Conservation (phyloP, 768 basidiomycete genomes). For the Suillus spraguei region DNA sequence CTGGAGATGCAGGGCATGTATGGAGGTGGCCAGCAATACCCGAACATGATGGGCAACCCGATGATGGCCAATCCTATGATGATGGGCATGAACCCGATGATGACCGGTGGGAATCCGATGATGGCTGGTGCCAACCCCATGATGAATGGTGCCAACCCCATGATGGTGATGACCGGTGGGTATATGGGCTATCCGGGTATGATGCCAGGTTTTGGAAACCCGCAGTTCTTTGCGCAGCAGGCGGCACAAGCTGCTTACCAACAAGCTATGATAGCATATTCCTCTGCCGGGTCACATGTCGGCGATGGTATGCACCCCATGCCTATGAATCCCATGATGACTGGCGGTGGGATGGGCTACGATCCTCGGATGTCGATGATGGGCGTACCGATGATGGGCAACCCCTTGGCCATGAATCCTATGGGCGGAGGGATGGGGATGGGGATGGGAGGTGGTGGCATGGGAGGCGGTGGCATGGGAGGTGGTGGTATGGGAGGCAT, state of each 20-base stretch:
- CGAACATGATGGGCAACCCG: slow-evolving; percentile 53
- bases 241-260: slow-evolving; percentile 84
- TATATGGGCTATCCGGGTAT: slow-evolving; percentile 43
- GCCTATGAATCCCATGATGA: slow-evolving; percentile 58
- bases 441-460: slow-evolving; percentile 28
- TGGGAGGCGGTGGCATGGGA: slow-evolving; percentile 39
- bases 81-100: slow-evolving; percentile 60
- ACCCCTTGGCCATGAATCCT: slow-evolving; percentile 36
- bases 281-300: slow-evolving; percentile 75
- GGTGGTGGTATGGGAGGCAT: slow-evolving; percentile 42
- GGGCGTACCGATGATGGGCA: slow-evolving; percentile 71
- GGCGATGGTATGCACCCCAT: slow-evolving; percentile 48
- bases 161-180: slow-evolving; percentile 61
- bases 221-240: slow-evolving; percentile 86
- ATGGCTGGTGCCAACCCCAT: slow-evolving; percentile 47
- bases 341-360: slow-evolving; percentile 54
- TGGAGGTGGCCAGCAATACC: slow-evolving; percentile 49
- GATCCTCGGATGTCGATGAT: slow-evolving; percentile 87
- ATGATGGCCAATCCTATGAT: slow-evolving; percentile 78
- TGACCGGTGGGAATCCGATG: slow-evolving; percentile 55
- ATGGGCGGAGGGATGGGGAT: slow-evolving; percentile 54
- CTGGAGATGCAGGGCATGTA: slow-evolving; percentile 89
- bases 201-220: slow-evolving; percentile 51
- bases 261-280: slow-evolving; percentile 80
- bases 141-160: slow-evolving; percentile 51